Evolutionary conservation across 148 eudicot genomes (phyloP).

Genomic region (Rhododendron griersonianum): DNA sequence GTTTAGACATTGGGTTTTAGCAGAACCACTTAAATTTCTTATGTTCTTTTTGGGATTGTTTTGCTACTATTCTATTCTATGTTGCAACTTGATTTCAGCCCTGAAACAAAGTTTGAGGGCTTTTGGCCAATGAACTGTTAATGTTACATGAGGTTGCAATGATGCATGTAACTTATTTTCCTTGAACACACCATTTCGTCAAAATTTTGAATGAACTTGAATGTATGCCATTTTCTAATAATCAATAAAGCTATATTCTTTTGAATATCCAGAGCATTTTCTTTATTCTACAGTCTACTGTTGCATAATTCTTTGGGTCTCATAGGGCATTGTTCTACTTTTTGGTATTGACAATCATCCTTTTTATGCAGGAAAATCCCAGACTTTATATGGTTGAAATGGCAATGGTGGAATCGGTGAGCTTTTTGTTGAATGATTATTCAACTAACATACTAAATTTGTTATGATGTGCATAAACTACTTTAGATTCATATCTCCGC

Average conservation of each 20-base stretch:
- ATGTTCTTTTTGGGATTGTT: neutral
- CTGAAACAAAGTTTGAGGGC: slow-evolving; percentile 2
- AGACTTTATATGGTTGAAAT: slow-evolving; percentile 76
- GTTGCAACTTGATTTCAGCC: neutral
- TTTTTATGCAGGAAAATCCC: slow-evolving; percentile 66
- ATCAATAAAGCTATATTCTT: neutral
- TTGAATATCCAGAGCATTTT: neutral
- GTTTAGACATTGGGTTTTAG: neutral
- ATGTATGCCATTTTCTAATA: neutral
- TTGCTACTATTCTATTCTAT: neutral
- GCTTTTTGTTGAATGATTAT: slow-evolving; percentile 18
- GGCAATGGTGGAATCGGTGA: slow-evolving; percentile 61
- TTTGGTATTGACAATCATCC: slow-evolving; percentile 11
- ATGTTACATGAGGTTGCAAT: neutral
- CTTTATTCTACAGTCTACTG: neutral
- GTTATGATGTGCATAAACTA: neutral
- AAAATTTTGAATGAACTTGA: neutral
- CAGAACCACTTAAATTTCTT: neutral
- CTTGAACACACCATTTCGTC: neutral
- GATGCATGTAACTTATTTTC: neutral
- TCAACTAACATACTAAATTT: too few relatives aligned
- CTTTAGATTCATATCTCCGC: neutral
- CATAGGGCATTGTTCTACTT: neutral
- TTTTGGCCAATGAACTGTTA: neutral
- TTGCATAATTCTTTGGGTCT: neutral